A percentile compares a stretch with the other conserved stretches of the same genome.
phyloP scores from a whole-genome alignment of 805 yeast species.

The Yamadazyma sp. region DNA sequence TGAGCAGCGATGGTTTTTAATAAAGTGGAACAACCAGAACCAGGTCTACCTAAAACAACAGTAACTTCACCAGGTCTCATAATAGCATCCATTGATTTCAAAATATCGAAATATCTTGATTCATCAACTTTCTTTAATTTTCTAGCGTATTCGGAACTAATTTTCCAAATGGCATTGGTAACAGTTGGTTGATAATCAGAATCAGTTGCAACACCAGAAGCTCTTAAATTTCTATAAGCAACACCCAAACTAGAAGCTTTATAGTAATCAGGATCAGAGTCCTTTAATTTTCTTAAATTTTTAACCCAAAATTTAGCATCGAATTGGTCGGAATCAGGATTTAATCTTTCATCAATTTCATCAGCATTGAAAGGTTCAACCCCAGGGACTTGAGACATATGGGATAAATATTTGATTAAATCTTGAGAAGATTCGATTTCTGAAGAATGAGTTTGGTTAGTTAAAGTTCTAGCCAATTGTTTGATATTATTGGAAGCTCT shows the following conservation, averaged over 20 bases:
- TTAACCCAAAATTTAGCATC: conserved; percentile 60
- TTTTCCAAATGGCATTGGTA: conserved; percentile 34
- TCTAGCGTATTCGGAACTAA: conserved; percentile 4
- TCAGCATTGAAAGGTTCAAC: conserved; percentile 26
- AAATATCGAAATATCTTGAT: conserved; percentile 16
- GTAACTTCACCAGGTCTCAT: conserved; percentile 37
- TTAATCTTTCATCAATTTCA: conserved; percentile 38
- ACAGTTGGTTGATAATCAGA: conserved; percentile 61
- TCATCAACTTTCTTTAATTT: conserved; percentile 6
- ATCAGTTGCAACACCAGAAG: conserved; percentile 59
- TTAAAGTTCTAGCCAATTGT: conserved; percentile 14
- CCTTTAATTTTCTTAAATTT: conserved; percentile 49
- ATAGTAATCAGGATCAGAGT: conserved; percentile 55
- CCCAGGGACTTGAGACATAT: conserved; percentile 45
- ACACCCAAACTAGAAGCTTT: conserved; percentile 55
- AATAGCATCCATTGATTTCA: conserved; percentile 24
- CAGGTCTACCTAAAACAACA: conserved; percentile 39
- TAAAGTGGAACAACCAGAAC: conserved; percentile 39
- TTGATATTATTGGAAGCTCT: conserved; percentile 16
- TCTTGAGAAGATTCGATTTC: conserved; percentile 17
- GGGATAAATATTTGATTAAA: conserved; percentile 38
- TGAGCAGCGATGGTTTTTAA: conserved; percentile 34
- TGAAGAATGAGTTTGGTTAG: conserved; percentile 10
- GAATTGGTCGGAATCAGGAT: conserved; percentile 53
- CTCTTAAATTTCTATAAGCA: conserved; percentile 51